Conservation (phyloP, 495 filamentous ascomycete genomes). For the Astrothelium macrocarpum region DNA sequence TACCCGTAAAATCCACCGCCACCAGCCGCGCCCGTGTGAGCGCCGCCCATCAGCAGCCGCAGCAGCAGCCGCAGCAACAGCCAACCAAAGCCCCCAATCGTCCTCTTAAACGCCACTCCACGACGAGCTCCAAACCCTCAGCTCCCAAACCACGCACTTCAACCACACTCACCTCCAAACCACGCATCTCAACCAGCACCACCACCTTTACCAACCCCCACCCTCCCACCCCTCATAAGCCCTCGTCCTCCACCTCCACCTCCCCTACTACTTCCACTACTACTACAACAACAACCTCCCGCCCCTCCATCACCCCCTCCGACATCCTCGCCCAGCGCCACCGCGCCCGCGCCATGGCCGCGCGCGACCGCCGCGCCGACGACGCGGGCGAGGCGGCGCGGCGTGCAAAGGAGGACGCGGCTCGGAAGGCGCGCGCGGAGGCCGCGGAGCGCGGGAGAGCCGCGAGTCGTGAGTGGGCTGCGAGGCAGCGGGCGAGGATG, state of each 20-base stretch:
- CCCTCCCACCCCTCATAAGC: neutral
- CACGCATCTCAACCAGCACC: conserved; percentile 4
- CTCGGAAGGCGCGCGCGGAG: conserved; percentile 48
- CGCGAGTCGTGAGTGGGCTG: conserved; percentile 59
- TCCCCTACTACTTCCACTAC: conserved; percentile 5
- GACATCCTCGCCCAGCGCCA: conserved; percentile 11
- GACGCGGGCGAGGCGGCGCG: conserved; percentile 43
- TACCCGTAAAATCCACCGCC: conserved; percentile 36
- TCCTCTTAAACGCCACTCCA: too few relatives aligned
- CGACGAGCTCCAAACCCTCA: neutral
- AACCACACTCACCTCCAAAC: neutral
- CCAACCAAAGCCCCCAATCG: too few relatives aligned
- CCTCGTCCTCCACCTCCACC: neutral
- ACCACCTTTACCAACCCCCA: neutral
- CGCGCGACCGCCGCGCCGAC: conserved; percentile 42
- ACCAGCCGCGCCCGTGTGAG: conserved; percentile 49
- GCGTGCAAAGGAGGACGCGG: conserved; percentile 47
- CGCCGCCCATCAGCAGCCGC: conserved; percentile 11
- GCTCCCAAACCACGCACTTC: neutral
- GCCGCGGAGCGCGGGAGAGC: conserved; percentile 57
- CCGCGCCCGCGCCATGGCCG: conserved; percentile 43
- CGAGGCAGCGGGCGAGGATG: conserved; percentile 46
- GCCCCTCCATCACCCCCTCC: neutral
- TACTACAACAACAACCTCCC: conserved; percentile 5
- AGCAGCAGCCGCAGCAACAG: too few relatives aligned